A percentile compares a stretch with the other conserved stretches of the same genome.
Conservation (phyloP, 2,329 filamentous ascomycete genomes). For the Drechslerella stenobrocha region DNA sequence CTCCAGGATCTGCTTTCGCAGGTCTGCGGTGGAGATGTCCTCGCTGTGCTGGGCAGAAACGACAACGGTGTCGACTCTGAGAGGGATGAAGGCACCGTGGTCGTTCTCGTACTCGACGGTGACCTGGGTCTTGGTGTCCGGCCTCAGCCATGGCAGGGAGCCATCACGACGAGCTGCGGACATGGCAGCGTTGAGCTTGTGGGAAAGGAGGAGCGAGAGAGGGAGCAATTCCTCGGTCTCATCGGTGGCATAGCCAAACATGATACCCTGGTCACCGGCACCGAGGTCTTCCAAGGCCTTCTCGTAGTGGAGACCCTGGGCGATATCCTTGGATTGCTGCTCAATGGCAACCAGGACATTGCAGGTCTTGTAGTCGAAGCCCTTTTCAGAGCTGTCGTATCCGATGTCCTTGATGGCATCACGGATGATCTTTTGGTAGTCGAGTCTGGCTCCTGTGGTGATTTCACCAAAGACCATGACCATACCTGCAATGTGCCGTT, state of each 20-base stretch:
- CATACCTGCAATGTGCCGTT: constrained; percentile 61
- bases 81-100: constrained; percentile 85
- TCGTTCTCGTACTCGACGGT: constrained; percentile 99
- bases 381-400: constrained; percentile 95
- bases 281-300: constrained; percentile 96
- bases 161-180: constrained; percentile 84
- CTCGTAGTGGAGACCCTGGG: constrained; percentile 98
- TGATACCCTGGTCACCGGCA: constrained; percentile 99
- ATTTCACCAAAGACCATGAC: constrained; percentile 99
- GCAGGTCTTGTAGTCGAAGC: constrained; percentile 99
- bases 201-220: constrained; percentile 87
- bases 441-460: constrained; percentile 89
- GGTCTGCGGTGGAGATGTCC: constrained; percentile 83
- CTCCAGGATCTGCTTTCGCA: constrained; percentile 92
- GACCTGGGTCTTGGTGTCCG: constrained; percentile 99
- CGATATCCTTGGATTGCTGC: constrained; percentile 98
- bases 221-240: constrained; percentile 98
- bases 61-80: constrained; percentile 94
- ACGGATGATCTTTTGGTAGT: constrained; percentile 98
- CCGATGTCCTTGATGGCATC: constrained; percentile 96
- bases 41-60: constrained; percentile 92
- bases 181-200: constrained; percentile 98
- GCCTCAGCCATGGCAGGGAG: constrained; percentile 86
- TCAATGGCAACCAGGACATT: constrained; percentile 98
- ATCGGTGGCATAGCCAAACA: constrained; percentile 99